Evolutionary conservation across 495 filamentous ascomycete species (phyloP).

Genomic region (Choiromyces venosus): DNA sequence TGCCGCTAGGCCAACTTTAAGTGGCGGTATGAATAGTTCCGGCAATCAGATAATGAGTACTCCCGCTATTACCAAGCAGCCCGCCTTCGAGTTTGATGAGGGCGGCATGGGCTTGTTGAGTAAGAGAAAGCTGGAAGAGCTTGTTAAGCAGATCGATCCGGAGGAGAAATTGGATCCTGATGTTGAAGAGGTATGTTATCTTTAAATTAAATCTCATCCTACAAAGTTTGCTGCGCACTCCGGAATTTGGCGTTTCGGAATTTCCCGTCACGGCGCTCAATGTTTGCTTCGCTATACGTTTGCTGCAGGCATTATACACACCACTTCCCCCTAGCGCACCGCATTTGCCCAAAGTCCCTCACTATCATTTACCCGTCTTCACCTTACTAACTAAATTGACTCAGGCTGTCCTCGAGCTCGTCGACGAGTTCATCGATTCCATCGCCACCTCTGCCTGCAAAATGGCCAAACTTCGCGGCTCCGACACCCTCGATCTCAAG

Average conservation of each 20-base stretch:
- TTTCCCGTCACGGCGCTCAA: slow-evolving; percentile 11
- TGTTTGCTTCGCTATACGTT: slow-evolving; percentile 6
- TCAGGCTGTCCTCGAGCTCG: slow-evolving; percentile 78
- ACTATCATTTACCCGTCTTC: slow-evolving; percentile 15
- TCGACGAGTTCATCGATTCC: slow-evolving; percentile 90
- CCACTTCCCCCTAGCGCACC: slow-evolving; percentile 4
- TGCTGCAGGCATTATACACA: slow-evolving; percentile 3
- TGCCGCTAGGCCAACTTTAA: slow-evolving; percentile 66
- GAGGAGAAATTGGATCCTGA: slow-evolving; percentile 72
- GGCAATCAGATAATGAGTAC: slow-evolving; percentile 76
- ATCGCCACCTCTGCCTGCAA: slow-evolving; percentile 81
- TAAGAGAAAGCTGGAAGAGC: slow-evolving; percentile 93
- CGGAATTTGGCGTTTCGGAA: slow-evolving; percentile 7
- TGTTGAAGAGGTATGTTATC: slow-evolving; percentile 75
- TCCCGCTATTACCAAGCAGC: slow-evolving; percentile 74
- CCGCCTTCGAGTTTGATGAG: slow-evolving; percentile 75
- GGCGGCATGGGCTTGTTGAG: slow-evolving; percentile 83
- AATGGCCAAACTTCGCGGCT: slow-evolving; percentile 85
- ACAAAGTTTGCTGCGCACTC: slow-evolving; percentile 9
- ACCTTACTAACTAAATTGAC: slow-evolving; percentile 11
- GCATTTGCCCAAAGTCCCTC: slow-evolving; percentile 6
- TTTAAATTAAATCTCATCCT: slow-evolving; percentile 9
- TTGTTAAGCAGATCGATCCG: slow-evolving; percentile 81
- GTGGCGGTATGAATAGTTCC: slow-evolving; percentile 64
- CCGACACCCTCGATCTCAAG: slow-evolving; percentile 79